phyloP scores from a whole-genome alignment of 179 eudicot species.

The Heliamphora pulchella region DNA sequence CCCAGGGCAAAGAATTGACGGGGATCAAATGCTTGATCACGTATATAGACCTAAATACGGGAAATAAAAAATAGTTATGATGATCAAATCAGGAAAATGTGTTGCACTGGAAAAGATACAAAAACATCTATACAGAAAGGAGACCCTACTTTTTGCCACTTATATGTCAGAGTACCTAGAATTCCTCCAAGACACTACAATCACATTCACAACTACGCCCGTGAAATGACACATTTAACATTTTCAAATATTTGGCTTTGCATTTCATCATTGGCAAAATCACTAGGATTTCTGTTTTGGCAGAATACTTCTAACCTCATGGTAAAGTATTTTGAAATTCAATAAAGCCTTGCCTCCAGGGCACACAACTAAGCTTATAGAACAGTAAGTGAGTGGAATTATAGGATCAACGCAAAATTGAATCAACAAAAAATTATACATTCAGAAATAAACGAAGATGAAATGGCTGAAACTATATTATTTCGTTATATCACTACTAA shows the following conservation, averaged over 20 bases:
- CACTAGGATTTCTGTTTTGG: neutral
- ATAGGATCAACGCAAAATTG: neutral
- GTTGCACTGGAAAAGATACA: neutral
- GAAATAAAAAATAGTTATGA: no score
- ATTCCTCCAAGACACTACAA: neutral
- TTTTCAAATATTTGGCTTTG: neutral
- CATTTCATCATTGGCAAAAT: neutral
- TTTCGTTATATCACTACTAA: neutral
- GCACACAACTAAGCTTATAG: neutral
- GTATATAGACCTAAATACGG: constrained; percentile 61
- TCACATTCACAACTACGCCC: neutral
- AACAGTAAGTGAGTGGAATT: neutral
- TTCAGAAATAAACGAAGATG: neutral
- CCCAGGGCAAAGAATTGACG: constrained; percentile 57
- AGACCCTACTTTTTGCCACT: neutral
- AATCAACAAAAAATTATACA: neutral
- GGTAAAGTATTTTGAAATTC: neutral
- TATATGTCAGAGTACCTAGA: neutral
- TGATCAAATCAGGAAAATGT: neutral
- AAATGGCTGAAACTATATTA: neutral
- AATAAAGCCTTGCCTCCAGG: neutral
- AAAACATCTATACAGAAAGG: neutral
- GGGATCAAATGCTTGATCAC: constrained; percentile 81
- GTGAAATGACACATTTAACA: neutral
- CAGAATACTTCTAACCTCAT: neutral